These are phyloP conservation scores for Eucalyptus curtisii DNA, from an alignment of 345 rosid genomes.

Conservation along the genomic window DNA sequence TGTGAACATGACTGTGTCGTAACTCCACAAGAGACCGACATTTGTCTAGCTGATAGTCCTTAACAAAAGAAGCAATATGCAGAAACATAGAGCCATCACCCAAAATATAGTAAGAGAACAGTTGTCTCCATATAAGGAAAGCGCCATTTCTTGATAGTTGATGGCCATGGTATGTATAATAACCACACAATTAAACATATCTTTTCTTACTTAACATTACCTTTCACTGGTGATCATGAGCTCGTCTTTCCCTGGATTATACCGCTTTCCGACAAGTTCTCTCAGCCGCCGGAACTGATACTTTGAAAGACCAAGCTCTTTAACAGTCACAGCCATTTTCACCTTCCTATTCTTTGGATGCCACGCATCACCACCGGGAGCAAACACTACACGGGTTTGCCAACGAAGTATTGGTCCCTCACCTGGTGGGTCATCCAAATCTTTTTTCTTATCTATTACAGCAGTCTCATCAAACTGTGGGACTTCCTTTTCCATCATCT, in stretches of 20 bases:
- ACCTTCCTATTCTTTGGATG: conserved; percentile 97
- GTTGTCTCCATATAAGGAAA: background rate
- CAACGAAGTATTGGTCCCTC: conserved; percentile 91
- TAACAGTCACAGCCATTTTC: conserved; percentile 85
- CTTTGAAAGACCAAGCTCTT: conserved; percentile 89
- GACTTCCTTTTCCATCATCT: conserved; percentile 52
- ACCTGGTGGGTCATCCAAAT: conserved; percentile 74
- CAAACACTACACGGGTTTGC: conserved; percentile 75
- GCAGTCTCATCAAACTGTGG: conserved; percentile 44
- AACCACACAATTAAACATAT: background rate
- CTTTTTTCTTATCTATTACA: conserved; percentile 33
- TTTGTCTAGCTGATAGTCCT: background rate
- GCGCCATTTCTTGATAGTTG: background rate
- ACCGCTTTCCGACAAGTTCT: conserved; percentile 82
- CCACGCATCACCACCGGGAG: conserved; percentile 99
- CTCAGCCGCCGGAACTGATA: conserved; percentile 62
- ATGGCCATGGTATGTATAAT: background rate
- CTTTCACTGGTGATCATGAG: conserved; percentile 94
- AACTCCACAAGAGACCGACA: background rate
- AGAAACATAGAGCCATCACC: background rate
- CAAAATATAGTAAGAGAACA: background rate
- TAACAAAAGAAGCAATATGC: background rate
- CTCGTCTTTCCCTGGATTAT: conserved; percentile 90
- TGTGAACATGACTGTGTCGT: background rate
- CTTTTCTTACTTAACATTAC: conserved; percentile 12